Evolutionary conservation across 225 moss, liverwort and hornwort species (phyloP), one percentile per base, ranked within the genome.

Genomic region (Takakia lepidozioides): DNA sequence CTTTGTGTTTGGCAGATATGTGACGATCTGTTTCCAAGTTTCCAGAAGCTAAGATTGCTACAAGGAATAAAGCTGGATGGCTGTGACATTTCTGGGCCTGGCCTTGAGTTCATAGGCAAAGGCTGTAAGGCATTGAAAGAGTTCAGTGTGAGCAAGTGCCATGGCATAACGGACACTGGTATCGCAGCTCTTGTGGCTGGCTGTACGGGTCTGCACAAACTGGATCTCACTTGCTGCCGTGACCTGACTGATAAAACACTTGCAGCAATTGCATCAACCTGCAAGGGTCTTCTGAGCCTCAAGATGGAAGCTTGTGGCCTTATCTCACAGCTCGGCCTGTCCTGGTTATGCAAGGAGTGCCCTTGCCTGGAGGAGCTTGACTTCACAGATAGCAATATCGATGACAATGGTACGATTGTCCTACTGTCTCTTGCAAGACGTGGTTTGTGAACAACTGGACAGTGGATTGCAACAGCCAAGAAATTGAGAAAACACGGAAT

Each of bases 211-310:
- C 57, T 92, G 56, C 80, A 78, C 45, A 83, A 68, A 55, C 66
- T 92, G 37, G 82, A 88, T 54, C 66, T 92, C 19, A 92, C 92
- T 24, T 92, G 92, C 60, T 92, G 88, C 65, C 74, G 80, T 2
- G 87, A 92, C 24, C 63, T 92, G 27, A 87, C 92, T 4, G 84
- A 83, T 60, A 5, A 26, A 38, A 48, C 82, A 25, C 19, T 92
- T 48, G 61, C 79, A 40, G 73, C 85, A 24, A 69, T 92, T 37
- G 55, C 80, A 19, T 43, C 56, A 10, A 71, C 74, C 16, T 88
- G 92, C 68, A 71, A 24, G 36, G 69, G 71, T 22, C 64, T 92
- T 28, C 57, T 67, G 11, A 75, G 74, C 46, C 70, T 92, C 24
- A 82, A 75, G 67, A 78, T 92, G 78, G 92, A 88, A 50, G 72